Evolutionary conservation across 192 early-diverging fungal genomes (phyloP).

Genomic region (Cladochytrium replicatum): DNA sequence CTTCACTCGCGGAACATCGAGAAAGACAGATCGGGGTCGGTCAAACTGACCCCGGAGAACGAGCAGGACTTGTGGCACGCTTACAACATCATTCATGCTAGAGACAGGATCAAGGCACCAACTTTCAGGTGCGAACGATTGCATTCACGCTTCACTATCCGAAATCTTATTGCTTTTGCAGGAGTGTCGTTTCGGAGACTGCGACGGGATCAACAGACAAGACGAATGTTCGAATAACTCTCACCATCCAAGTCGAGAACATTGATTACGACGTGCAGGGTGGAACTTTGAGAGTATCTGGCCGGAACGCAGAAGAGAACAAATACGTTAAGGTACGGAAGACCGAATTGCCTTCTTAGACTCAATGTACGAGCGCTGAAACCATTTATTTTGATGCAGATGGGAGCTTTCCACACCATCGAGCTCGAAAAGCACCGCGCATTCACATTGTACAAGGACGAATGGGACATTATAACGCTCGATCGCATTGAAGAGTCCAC

Average conservation of each 20-base stretch:
- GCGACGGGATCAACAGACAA: slow-evolving; percentile 82
- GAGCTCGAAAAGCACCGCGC: slow-evolving; percentile 59
- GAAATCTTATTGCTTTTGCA: not conserved
- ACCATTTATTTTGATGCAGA: slow-evolving; percentile 26
- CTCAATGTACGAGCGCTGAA: not conserved
- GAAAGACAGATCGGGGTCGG: slow-evolving; percentile 69
- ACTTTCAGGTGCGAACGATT: slow-evolving; percentile 56
- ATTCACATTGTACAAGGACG: slow-evolving; percentile 77
- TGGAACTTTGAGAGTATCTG: slow-evolving; percentile 75
- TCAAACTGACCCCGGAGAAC: slow-evolving; percentile 80
- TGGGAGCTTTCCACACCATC: slow-evolving; percentile 88
- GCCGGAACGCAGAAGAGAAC: slow-evolving; percentile 77
- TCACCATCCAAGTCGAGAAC: slow-evolving; percentile 76
- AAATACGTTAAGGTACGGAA: slow-evolving; percentile 70
- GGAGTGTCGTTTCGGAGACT: slow-evolving; percentile 68
- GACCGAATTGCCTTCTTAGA: not conserved
- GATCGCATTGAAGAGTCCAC: slow-evolving; percentile 82
- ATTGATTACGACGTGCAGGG: slow-evolving; percentile 88
- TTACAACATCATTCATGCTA: slow-evolving; percentile 67
- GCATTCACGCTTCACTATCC: not conserved
- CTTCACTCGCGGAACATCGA: slow-evolving; percentile 59
- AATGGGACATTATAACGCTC: slow-evolving; percentile 91
- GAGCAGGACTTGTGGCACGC: slow-evolving; percentile 98
- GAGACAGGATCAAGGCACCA: slow-evolving; percentile 77
- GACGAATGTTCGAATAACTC: slow-evolving; percentile 61